Percentiles rank a stretch among this genome's conserved stretches.
phyloP scores from a whole-genome alignment of 1,139 yeast genomes.

The Hansenula sp. region DNA sequence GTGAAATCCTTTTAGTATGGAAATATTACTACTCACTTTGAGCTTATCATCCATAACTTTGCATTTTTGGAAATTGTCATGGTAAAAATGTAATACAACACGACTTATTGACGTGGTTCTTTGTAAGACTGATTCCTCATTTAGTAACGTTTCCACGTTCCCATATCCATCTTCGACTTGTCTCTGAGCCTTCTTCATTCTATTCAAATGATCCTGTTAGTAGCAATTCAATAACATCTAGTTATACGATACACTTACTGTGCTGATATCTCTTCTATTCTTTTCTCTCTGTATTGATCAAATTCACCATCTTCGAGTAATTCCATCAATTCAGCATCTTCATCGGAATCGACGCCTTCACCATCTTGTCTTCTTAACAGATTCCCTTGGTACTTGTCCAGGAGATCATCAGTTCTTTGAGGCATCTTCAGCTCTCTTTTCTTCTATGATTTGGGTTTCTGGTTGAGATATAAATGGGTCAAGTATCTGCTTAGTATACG shows the following conservation, averaged over 20 bases:
- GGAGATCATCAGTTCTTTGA: constrained; percentile 3
- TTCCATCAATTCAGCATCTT: constrained; percentile 47
- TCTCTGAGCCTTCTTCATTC: constrained; percentile 36
- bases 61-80: constrained; percentile 60
- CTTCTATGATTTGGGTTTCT: too few species aligned
- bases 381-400: constrained; percentile 41
- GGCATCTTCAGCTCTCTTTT: background rate
- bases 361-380: constrained; percentile 20
- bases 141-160: constrained; percentile 32
- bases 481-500: background rate
- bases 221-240: background rate
- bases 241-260: constrained; percentile 24
- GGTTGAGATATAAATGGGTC: too few species aligned
- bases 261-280: constrained; percentile 55
- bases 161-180: constrained; percentile 40
- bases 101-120: constrained; percentile 38
- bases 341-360: constrained; percentile 32
- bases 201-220: constrained; percentile 13
- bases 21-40: constrained; percentile 10
- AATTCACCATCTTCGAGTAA: constrained; percentile 67
- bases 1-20: background rate
- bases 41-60: constrained; percentile 50
- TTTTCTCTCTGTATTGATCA: constrained; percentile 70
- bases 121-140: constrained; percentile 57
- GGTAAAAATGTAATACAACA: constrained; percentile 64